Conservation (phyloP, 2,329 filamentous ascomycete species). For the Pseudopyricularia javanii region DNA sequence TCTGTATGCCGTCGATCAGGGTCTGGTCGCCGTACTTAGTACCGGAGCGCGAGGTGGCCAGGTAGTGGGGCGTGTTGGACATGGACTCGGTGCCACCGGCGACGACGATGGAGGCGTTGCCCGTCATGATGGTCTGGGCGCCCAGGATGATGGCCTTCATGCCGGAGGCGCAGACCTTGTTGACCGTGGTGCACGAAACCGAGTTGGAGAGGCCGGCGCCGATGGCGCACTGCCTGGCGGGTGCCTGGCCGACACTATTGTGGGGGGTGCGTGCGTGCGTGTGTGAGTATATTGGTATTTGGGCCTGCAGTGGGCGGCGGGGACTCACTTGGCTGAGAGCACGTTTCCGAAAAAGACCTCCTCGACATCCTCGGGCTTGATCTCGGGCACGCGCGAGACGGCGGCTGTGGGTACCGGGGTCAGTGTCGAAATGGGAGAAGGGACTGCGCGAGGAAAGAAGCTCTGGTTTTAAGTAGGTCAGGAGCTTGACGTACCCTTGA, state of each 20-base stretch:
- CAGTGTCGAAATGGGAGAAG: not conserved
- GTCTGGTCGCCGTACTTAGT: conserved; percentile 89
- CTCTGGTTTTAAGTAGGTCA: no score
- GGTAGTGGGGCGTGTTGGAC: conserved; percentile 96
- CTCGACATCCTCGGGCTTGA: conserved; percentile 83
- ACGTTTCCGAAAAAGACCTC: conserved; percentile 99
- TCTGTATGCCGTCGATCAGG: conserved; percentile 81
- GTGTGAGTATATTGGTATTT: not conserved
- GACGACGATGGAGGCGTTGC: conserved; percentile 84
- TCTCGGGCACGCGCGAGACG: conserved; percentile 70
- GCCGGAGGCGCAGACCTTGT: conserved; percentile 97
- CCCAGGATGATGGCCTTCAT: conserved; percentile 91
- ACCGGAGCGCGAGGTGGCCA: conserved; percentile 73
- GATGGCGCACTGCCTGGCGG: conserved; percentile 87
- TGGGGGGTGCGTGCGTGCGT: conserved; percentile 4
- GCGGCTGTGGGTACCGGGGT: conserved; percentile 38
- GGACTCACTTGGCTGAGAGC: conserved; percentile 75
- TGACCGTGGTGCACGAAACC: conserved; percentile 82
- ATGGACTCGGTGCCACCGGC: conserved; percentile 96
- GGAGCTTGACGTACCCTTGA: conserved; percentile 58
- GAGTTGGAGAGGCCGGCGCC: conserved; percentile 71
- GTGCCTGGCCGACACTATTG: conserved; percentile 80
- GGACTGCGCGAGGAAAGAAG: no score
- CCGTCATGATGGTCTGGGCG: conserved; percentile 94
- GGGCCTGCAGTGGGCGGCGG: conserved; percentile 2